phyloP scores from a whole-genome alignment of 2,329 filamentous ascomycete genomes.

The Hymenotorrendiella dingleyae region DNA sequence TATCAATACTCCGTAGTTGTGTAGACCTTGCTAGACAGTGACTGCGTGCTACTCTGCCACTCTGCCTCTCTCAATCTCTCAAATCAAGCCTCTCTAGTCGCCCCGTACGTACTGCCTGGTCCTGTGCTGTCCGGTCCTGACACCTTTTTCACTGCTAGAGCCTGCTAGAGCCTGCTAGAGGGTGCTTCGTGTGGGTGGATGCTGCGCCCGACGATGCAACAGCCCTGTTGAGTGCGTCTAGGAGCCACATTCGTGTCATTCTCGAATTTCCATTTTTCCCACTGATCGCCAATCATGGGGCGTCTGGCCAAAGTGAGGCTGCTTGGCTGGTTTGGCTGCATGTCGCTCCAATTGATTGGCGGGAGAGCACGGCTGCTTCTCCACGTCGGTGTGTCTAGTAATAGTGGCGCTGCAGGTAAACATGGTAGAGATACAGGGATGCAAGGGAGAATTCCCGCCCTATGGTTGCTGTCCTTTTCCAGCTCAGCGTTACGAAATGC shows the following conservation, averaged over 20 bases:
- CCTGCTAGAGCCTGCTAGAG: too few relatives aligned
- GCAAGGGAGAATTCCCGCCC: conserved; percentile 6
- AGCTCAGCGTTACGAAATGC: conserved; percentile 3
- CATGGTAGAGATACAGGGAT: conserved; percentile 8
- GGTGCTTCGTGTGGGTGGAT: not conserved
- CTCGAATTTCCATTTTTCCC: conserved; percentile 17
- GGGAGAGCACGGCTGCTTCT: not conserved
- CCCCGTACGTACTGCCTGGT: too few relatives aligned
- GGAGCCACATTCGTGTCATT: conserved; percentile 18
- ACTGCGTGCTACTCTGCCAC: too few relatives aligned
- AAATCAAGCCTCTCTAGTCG: too few relatives aligned
- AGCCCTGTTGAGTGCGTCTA: conserved; percentile 9
- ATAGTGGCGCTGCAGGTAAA: conserved; percentile 15
- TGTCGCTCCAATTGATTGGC: conserved; percentile 11
- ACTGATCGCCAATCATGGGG: conserved; percentile 13
- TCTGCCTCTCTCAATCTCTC: too few relatives aligned
- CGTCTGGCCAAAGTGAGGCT: not conserved
- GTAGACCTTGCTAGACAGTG: too few relatives aligned
- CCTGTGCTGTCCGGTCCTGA: too few relatives aligned
- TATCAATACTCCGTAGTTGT: too few relatives aligned
- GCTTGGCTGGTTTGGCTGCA: conserved; percentile 17
- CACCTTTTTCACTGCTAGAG: too few relatives aligned
- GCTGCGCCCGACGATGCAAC: conserved; percentile 20
- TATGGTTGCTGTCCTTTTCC: conserved; percentile 3
- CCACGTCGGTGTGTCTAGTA: conserved; percentile 10